phyloP scores from a whole-genome alignment of 208 protist species.

The Endotrypanum monterogeii region DNA sequence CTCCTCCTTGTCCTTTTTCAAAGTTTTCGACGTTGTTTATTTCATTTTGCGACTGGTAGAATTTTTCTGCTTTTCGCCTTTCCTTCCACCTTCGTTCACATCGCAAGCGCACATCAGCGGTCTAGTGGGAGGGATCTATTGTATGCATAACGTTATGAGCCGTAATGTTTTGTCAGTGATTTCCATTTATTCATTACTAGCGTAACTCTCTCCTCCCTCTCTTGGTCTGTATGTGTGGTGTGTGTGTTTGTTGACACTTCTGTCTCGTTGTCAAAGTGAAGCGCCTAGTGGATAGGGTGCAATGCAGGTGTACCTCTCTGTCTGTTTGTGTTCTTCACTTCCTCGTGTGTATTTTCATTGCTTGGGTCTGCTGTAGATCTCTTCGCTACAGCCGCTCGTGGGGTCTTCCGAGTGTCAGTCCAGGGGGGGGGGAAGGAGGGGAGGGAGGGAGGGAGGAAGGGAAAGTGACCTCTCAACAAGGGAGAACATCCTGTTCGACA shows the following conservation, averaged over 20 bases:
- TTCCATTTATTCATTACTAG: neutral
- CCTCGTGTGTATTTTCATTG: neutral
- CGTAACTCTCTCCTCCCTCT: neutral
- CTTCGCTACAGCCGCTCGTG: neutral
- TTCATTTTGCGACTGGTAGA: neutral
- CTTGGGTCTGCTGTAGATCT: neutral
- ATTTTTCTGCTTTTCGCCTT: neutral
- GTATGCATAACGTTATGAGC: neutral
- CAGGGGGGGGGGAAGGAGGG: neutral
- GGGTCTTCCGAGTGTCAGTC: neutral
- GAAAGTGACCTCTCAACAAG: neutral
- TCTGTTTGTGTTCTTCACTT: neutral
- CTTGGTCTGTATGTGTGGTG: neutral
- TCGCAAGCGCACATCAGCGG: neutral
- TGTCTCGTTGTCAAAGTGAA: neutral
- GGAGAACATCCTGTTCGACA: neutral
- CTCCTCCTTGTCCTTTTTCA: neutral
- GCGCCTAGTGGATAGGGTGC: neutral
- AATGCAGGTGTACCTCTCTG: neutral
- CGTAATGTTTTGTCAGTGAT: neutral
- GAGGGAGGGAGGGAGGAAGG: neutral
- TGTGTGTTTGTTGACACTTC: neutral
- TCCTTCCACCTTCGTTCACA: conserved; percentile 7
- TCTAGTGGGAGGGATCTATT: neutral
- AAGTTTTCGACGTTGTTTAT: too few relatives aligned